Percentiles rank a stretch among this genome's conserved stretches.
Evolutionary conservation across 2,329 filamentous ascomycete species (phyloP).

Genomic region (Claviceps quebecensis): DNA sequence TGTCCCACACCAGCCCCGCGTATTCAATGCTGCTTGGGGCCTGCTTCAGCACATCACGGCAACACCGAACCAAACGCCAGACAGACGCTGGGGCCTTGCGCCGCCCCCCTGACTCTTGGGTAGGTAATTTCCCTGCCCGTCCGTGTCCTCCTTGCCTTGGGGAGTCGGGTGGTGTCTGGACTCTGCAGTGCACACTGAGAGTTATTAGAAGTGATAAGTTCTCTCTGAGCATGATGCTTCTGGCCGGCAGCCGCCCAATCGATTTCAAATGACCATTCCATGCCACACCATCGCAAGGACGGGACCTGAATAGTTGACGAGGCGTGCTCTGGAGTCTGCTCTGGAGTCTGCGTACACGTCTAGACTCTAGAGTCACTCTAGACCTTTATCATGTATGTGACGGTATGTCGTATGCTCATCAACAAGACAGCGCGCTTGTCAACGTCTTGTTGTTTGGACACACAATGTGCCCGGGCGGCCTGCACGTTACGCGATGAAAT

Average conservation of each 20-base stretch:
- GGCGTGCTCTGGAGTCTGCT: background rate
- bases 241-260: background rate
- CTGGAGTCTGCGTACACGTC: background rate
- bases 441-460: background rate
- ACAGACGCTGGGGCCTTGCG: constrained; percentile 5
- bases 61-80: constrained; percentile 1
- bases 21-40: background rate
- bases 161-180: background rate
- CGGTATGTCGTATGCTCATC: background rate
- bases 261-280: background rate
- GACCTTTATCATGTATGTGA: too few relatives aligned
- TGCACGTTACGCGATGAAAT: background rate
- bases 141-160: background rate
- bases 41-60: constrained; percentile 3
- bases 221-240: background rate
- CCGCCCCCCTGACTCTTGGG: background rate
- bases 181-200: background rate
- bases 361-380: background rate
- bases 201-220: background rate
- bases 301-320: background rate
- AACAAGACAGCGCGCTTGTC: background rate
- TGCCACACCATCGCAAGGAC: too few relatives aligned
- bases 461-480: background rate
- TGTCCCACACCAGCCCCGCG: constrained; percentile 7
- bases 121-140: constrained; percentile 5